These are phyloP conservation scores for Oropetium thomaeum DNA, from an alignment of 176 grass and related monocot genomes.

Conservation along the genomic window DNA sequence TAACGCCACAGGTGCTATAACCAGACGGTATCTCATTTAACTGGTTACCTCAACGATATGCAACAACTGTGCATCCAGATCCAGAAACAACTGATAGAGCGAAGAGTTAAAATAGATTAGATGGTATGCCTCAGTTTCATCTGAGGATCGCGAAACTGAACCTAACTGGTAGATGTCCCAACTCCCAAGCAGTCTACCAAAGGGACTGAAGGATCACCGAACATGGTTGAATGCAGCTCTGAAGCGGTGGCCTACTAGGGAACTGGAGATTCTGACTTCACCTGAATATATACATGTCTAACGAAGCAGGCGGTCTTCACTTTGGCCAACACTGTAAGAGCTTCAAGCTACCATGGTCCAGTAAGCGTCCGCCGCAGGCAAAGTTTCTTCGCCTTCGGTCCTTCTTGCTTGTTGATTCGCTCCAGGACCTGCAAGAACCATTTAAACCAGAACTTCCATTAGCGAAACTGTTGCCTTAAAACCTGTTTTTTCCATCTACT, in stretches of 20 bases:
- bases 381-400: slow-evolving; percentile 60
- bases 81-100: slow-evolving; percentile 2
- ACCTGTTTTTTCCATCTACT: neutral
- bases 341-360: slow-evolving; percentile 61
- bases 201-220: neutral
- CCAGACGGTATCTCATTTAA: slow-evolving; percentile 1
- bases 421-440: slow-evolving; percentile 53
- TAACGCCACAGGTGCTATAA: neutral
- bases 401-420: slow-evolving; percentile 47
- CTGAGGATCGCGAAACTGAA: slow-evolving; percentile 14
- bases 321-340: slow-evolving; percentile 10
- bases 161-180: slow-evolving; percentile 18
- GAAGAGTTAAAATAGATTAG: slow-evolving; percentile 42
- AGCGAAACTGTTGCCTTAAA: neutral
- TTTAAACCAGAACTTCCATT: slow-evolving; percentile 18
- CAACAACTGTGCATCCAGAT: slow-evolving; percentile 13
- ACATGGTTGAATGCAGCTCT: slow-evolving; percentile 7
- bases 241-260: neutral
- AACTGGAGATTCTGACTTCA: slow-evolving; percentile 10
- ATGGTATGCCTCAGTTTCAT: slow-evolving; percentile 34
- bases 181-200: slow-evolving; percentile 6
- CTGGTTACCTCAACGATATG: slow-evolving; percentile 8
- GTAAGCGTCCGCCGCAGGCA: slow-evolving; percentile 62
- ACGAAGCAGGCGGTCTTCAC: slow-evolving; percentile 4
- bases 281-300: slow-evolving; percentile 40